Base-by-base conservation (phyloP, 768 basidiomycete genomes). In the Paxillus ammoniavirescens region DNA sequence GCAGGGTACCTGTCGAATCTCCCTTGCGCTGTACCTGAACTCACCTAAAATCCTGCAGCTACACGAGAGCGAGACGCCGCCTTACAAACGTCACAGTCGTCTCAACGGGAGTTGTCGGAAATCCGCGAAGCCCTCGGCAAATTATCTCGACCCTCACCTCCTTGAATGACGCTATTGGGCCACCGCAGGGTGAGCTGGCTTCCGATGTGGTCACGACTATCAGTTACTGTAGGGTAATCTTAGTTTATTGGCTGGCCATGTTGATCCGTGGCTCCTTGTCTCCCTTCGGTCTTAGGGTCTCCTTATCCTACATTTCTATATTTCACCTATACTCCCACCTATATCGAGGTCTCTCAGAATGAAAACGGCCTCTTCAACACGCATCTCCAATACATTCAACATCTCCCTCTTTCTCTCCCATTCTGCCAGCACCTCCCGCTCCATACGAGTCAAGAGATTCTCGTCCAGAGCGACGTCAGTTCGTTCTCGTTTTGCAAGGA, bases 351-450 rank as follows among this genome's bases (percentile, higher is more conserved):
- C 94, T 66, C 87, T 83, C 48, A 98, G 70, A 54, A 98, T 84
- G 67, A 98, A 97, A 36, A 97, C 83, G 50, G 86, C 84, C 68
- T 93, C 84, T 62, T 98, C 94, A 15, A 92, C 86, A 30, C 95
- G 82, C 79, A 81, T 82, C 75, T 94, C 90, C 40, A 97, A 76
- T 43, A 92, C 80, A 7, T 80, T 80, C 68, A 98, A 60, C 72
- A 86, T 91, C 66, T 84, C 82, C 61, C 84, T 75, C 70, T 82
- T 89, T 53, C 76, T 76, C 63, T 90, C 85, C 84, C 93, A 88
- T 52, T 86, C 84, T 52, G 72, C 74, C 49, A 97, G 65, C 40
- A 84, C 75, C 60, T 91, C 86, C 51, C 86, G 81, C 69, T 99
- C 96, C 64, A 88, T 75, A 42, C 84, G 72, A 12, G 83, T 84